Base-by-base conservation (phyloP, 192 early-diverging fungal species). In the Phycomyces nitens region DNA sequence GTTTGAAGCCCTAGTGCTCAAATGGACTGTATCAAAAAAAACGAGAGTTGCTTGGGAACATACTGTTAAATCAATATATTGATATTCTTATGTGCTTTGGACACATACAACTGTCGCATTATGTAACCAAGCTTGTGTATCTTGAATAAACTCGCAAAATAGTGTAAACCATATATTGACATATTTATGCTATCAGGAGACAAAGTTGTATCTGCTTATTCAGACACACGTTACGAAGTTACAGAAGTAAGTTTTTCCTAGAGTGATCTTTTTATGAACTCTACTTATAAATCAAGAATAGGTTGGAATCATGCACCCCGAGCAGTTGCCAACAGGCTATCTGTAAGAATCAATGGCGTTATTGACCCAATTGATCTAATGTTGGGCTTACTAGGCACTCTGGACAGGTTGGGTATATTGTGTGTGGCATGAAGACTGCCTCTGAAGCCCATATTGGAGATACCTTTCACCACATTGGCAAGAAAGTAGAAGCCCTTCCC, bases 251-350 rank as follows among this genome's bases (percentile, higher is more conserved):
- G 58, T 50, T 9, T 4, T 44, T 4, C 24, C 10, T 21, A 12
- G 2, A 11, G 0, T 66, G 29, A 47, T 42, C n/a, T 22, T 50
- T 50, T 22, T 7, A 18, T 23, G 21, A 15, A 0, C 22, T 21
- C 42, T 26, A 53, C 22, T 21, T 16, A 40, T 18, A 58, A 1
- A 14, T 12, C 8, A 42, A 20, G 21, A 26, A 29, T 43, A 73
- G 59, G 81, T 96, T 14, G 96, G 96, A 12, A 91, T 99, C 56
- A 96, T 99, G 96, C 84, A 93, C 66, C 96, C 96, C 1, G 90
- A 94, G 53, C 93, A 89, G 54, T 71, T 72, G 9, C 81, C 90
- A 0, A 88, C 88, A 12, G 78, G 71, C 39, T 82, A 79, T 49
- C 39, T 86, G 80, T 84, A 79, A 58, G 79, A 69, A 72, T 50